phyloP scores from a whole-genome alignment of 169 alveolate genomes.

The Perkinsus marinus region DNA sequence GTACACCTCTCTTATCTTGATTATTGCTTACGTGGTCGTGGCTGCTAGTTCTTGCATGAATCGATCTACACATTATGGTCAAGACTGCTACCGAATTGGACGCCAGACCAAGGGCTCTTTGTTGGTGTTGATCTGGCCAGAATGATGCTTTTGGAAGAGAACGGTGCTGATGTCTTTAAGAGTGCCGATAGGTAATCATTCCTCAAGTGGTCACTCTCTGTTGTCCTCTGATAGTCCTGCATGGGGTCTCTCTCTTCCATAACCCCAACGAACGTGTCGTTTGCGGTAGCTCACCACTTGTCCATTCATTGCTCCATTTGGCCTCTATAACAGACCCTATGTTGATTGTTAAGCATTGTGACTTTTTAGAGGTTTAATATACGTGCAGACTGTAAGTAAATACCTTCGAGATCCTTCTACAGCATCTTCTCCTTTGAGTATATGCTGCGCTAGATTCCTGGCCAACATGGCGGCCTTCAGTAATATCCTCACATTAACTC shows the following conservation, averaged over 20 bases:
- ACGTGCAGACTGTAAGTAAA: neutral
- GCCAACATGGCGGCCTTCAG: neutral
- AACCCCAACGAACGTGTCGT: too few relatives aligned
- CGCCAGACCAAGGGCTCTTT: neutral
- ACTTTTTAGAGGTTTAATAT: neutral
- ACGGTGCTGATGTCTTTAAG: neutral
- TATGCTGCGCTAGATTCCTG: neutral
- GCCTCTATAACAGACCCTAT: too few relatives aligned
- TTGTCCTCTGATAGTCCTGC: too few relatives aligned
- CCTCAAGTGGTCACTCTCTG: too few relatives aligned
- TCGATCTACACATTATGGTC: neutral
- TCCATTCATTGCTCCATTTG: too few relatives aligned
- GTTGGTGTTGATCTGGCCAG: neutral
- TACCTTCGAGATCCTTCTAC: neutral
- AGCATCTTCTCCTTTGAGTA: neutral
- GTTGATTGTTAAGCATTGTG: neutral
- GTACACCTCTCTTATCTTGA: neutral
- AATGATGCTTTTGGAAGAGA: neutral
- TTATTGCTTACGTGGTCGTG: neutral
- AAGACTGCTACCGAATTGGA: neutral
- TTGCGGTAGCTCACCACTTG: too few relatives aligned
- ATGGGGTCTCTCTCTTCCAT: too few relatives aligned
- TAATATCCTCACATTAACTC: neutral
- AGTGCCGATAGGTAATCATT: neutral
- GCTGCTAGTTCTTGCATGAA: neutral